Evolutionary conservation across 2,329 filamentous ascomycete genomes (phyloP).

Genomic region (Exophiala oligosperma): DNA sequence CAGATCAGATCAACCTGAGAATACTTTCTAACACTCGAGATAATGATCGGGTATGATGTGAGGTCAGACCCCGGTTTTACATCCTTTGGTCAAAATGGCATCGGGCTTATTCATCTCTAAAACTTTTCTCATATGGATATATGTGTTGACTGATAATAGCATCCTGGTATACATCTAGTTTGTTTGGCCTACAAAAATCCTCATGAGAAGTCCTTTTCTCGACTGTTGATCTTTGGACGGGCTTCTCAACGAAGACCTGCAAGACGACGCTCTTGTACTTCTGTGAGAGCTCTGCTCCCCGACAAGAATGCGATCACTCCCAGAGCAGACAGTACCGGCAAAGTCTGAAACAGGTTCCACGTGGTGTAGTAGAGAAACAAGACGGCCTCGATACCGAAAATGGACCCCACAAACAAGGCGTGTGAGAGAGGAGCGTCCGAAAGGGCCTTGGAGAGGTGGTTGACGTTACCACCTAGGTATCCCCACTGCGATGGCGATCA

Average conservation of each 20-base stretch:
- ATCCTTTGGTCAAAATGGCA: neutral
- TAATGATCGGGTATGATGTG: no score
- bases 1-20: neutral
- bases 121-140: no score
- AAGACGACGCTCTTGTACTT: constrained; percentile 85
- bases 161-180: no score
- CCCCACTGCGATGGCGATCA: constrained; percentile 64
- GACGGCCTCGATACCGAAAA: constrained; percentile 82
- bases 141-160: no score
- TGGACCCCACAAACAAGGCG: constrained; percentile 78
- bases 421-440: constrained; percentile 77
- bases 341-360: constrained; percentile 88
- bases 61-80: no score
- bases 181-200: no score
- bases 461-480: constrained; percentile 76
- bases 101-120: no score
- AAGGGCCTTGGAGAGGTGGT: constrained; percentile 74
- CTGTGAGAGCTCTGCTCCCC: constrained; percentile 84
- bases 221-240: no score
- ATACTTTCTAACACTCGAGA: no score
- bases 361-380: constrained; percentile 92
- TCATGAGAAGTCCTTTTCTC: no score
- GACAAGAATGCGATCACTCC: constrained; percentile 76
- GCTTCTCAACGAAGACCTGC: constrained; percentile 61
- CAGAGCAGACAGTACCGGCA: constrained; percentile 71